These are phyloP conservation scores for Wickerhamiella azymoides DNA, from an alignment of 805 yeast genomes.

Conservation along the genomic window DNA sequence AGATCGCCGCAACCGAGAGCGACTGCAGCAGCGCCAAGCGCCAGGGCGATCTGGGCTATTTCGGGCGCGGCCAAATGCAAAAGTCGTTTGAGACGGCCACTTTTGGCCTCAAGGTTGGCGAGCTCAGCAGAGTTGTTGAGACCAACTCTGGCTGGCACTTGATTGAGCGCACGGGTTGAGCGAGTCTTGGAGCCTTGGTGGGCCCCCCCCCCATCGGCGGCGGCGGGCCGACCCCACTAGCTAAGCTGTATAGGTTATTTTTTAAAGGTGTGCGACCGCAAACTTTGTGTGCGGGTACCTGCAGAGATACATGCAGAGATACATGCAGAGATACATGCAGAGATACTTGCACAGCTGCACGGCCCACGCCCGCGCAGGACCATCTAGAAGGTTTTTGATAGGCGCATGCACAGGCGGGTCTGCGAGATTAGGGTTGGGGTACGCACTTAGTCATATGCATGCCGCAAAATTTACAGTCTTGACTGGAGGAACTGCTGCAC, in stretches of 20 bases:
- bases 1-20: slow-evolving; percentile 67
- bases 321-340: too few relatives aligned
- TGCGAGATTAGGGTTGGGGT: background rate
- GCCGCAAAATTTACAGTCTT: slow-evolving; percentile 2
- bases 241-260: too few relatives aligned
- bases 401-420: background rate
- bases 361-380: background rate
- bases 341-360: too few relatives aligned
- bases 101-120: slow-evolving; percentile 68
- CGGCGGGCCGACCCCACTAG: too few relatives aligned
- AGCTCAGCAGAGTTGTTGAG: slow-evolving; percentile 70
- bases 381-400: too few relatives aligned
- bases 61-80: slow-evolving; percentile 88
- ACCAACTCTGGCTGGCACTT: slow-evolving; percentile 85
- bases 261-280: too few relatives aligned
- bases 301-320: too few relatives aligned
- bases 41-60: slow-evolving; percentile 86
- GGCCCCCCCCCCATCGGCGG: too few relatives aligned
- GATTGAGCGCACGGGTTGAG: slow-evolving; percentile 69
- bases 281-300: too few relatives aligned
- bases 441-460: background rate
- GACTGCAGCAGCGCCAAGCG: slow-evolving; percentile 79
- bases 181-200: too few relatives aligned
- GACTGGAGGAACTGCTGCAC: background rate
- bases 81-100: slow-evolving; percentile 86